Percentiles rank a stretch among this genome's conserved stretches.
Conservation (phyloP, 371 early-diverging fungal species). For the Funneliformis caledonium region DNA sequence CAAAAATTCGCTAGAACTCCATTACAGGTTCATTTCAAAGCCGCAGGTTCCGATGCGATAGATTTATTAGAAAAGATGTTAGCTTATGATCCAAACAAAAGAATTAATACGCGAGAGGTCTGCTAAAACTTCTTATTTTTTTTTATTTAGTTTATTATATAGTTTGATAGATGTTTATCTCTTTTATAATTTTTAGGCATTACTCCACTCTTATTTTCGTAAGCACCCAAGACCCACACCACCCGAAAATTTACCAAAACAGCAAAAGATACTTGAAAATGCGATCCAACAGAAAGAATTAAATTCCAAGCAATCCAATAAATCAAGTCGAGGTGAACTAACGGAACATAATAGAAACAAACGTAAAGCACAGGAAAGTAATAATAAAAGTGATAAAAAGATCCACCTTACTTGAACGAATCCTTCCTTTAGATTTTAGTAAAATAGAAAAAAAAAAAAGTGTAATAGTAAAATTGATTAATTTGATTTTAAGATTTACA, state of each 20-base stretch:
- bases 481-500: not conserved
- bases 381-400: not conserved
- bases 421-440: not conserved
- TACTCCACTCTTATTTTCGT: conserved; percentile 7
- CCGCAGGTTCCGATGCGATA: conserved; percentile 91
- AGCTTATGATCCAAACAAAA: conserved; percentile 85
- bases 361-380: not conserved
- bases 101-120: conserved; percentile 87
- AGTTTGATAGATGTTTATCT: not conserved
- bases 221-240: conserved; percentile 1
- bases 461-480: too few species aligned
- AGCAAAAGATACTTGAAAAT: not conserved
- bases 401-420: not conserved
- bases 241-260: conserved; percentile 13
- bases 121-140: not conserved
- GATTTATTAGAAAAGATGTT: conserved; percentile 93
- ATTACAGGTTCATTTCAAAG: conserved; percentile 85
- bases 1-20: conserved; percentile 74
- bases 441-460: too few species aligned
- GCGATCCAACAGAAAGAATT: not conserved
- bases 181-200: not conserved
- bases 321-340: not conserved
- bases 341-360: not conserved
- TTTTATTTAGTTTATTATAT: conserved; percentile 16
- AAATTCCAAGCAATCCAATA: not conserved